These are phyloP conservation scores for Colletotrichum tamarilloi DNA, from an alignment of 2,329 filamentous ascomycete genomes.

Conservation along the genomic window DNA sequence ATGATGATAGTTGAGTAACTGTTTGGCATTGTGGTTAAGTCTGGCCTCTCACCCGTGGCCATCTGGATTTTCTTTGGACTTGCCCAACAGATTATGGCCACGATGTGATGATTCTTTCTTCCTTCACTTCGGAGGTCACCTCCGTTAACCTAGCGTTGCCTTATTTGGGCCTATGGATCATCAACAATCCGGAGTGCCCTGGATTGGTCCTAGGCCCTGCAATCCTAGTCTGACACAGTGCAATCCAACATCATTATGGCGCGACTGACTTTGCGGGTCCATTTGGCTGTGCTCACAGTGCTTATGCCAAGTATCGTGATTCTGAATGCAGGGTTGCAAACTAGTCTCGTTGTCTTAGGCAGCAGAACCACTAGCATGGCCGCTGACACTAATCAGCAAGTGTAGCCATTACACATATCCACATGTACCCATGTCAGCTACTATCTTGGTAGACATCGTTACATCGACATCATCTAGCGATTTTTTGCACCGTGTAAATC, in stretches of 20 bases:
- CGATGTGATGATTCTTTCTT: background rate
- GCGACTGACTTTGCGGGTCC: background rate
- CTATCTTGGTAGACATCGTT: background rate
- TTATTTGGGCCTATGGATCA: background rate
- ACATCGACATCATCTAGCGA: background rate
- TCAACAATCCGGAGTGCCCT: background rate
- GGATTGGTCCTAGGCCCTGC: background rate
- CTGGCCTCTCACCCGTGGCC: background rate
- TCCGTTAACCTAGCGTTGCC: background rate
- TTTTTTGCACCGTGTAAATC: background rate
- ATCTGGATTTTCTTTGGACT: background rate
- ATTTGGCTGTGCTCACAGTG: background rate
- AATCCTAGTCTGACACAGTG: background rate
- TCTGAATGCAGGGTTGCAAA: background rate
- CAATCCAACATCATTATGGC: background rate
- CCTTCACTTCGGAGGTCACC: background rate
- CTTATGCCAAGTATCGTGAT: too few relatives aligned
- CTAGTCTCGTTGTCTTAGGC: background rate
- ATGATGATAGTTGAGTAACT: conserved; percentile 1
- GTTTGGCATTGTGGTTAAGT: background rate
- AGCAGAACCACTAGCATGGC: background rate
- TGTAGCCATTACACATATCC: background rate
- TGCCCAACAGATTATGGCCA: background rate
- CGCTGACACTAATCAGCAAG: background rate
- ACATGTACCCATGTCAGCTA: background rate